A percentile compares a stretch with the other conserved stretches of the same genome.
Evolutionary conservation across 2,329 filamentous ascomycete genomes (phyloP).

Genomic region (Sclerotinia subarctica): DNA sequence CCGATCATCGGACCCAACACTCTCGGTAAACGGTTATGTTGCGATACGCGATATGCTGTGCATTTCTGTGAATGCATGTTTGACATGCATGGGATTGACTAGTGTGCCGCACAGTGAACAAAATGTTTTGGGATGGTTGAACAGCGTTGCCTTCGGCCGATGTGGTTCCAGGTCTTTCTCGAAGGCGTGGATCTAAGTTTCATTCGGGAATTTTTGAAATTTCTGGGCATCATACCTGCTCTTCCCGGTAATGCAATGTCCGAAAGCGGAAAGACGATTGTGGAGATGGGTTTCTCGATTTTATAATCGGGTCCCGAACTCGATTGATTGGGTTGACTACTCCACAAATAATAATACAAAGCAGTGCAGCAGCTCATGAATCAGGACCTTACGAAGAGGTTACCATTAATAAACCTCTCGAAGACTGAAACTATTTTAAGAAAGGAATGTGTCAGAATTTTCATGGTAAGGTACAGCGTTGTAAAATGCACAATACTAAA

Average conservation of each 20-base stretch:
- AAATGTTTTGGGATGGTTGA: no score
- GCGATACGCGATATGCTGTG: background rate
- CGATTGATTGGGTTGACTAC: no score
- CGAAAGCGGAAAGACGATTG: no score
- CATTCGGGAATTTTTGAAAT: background rate
- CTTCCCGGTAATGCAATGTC: background rate
- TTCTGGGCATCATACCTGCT: background rate
- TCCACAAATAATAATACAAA: background rate
- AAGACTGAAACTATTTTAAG: background rate
- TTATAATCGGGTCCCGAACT: background rate
- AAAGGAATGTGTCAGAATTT: background rate
- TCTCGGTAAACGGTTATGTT: background rate
- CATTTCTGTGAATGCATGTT: background rate
- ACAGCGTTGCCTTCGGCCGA: background rate
- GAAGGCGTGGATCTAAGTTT: background rate
- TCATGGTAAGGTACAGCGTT: background rate
- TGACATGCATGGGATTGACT: no score
- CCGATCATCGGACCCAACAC: no score
- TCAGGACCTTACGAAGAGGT: background rate
- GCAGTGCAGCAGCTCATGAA: background rate
- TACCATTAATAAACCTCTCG: background rate
- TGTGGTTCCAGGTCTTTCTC: background rate
- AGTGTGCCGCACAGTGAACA: background rate
- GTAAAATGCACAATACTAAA: background rate
- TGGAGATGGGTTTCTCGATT: no score